Percentiles rank a stretch among this genome's conserved stretches.
phyloP scores from a whole-genome alignment of 768 basidiomycete species.

The Auricularia sp. region DNA sequence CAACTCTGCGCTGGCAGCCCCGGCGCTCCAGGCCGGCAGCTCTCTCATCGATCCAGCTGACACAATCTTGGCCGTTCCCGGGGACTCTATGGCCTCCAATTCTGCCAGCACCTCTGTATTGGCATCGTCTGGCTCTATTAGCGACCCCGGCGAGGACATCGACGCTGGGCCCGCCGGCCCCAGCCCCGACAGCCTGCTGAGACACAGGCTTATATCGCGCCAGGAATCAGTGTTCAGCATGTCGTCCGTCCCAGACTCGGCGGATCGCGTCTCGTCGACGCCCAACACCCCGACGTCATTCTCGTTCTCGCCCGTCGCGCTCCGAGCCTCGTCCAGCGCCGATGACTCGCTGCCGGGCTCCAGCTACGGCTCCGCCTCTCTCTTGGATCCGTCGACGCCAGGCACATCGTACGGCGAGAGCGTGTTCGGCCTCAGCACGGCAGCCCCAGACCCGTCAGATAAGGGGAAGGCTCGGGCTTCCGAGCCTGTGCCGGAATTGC shows the following conservation, averaged over 20 bases:
- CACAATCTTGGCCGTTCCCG: neutral
- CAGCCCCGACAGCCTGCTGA: too few relatives aligned
- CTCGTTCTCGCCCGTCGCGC: constrained; percentile 4
- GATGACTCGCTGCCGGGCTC: neutral
- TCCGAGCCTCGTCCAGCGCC: constrained; percentile 2
- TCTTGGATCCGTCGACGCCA: constrained; percentile 1
- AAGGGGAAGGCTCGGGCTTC: constrained; percentile 48
- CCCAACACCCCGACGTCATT: constrained; percentile 19
- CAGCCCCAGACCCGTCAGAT: constrained; percentile 23
- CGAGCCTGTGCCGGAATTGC: constrained; percentile 23
- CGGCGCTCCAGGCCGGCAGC: neutral
- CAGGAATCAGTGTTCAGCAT: neutral
- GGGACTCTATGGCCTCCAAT: neutral
- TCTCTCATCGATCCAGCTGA: neutral
- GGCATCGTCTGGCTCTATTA: neutral
- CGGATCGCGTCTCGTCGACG: constrained; percentile 19
- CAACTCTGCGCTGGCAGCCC: neutral
- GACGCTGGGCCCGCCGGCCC: too few relatives aligned
- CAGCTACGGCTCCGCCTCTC: constrained; percentile 1
- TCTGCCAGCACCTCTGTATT: neutral
- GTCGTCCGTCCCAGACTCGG: neutral
- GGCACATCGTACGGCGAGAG: constrained; percentile 5
- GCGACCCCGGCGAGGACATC: too few relatives aligned
- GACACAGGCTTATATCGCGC: too few relatives aligned
- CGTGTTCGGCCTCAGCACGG: constrained; percentile 10